phyloP scores from a whole-genome alignment of 2,329 filamentous ascomycete species.

The Diplodia mutila region DNA sequence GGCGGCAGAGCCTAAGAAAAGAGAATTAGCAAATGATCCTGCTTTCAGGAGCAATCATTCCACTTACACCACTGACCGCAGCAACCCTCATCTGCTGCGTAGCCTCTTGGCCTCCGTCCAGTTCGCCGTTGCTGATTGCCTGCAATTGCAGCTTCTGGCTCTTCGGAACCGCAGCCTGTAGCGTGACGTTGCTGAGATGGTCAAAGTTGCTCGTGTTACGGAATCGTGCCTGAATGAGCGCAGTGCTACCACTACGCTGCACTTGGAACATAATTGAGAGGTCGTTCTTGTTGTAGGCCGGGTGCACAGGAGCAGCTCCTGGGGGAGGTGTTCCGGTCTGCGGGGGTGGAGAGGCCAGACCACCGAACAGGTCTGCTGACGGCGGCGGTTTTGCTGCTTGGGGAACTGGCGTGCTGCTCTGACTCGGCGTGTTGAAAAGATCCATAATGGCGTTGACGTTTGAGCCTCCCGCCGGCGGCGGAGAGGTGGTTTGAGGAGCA shows the following conservation, averaged over 20 bases:
- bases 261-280: conserved; percentile 80
- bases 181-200: conserved; percentile 71
- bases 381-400: conserved; percentile 43
- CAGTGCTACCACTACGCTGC: conserved; percentile 77
- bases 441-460: conserved; percentile 78
- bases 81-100: conserved; percentile 85
- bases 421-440: conserved; percentile 65
- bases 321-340: conserved; percentile 46
- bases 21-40: neutral
- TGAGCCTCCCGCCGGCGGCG: conserved; percentile 38
- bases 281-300: conserved; percentile 85
- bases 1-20: conserved; percentile 61
- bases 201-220: conserved; percentile 71
- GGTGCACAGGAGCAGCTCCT: conserved; percentile 57
- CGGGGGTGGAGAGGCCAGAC: conserved; percentile 53
- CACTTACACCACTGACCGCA: conserved; percentile 87
- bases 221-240: conserved; percentile 85
- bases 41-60: neutral
- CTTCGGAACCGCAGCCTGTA: conserved; percentile 96
- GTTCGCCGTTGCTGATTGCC: conserved; percentile 79
- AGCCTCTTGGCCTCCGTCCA: conserved; percentile 78
- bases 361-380: conserved; percentile 48
- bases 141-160: conserved; percentile 92
- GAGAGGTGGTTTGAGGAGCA: conserved; percentile 45
- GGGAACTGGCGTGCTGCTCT: conserved; percentile 46